Percentiles rank a stretch among this genome's conserved stretches.
Conservation (phyloP, 306 rosid genomes). For the Cucumis hystrix region DNA sequence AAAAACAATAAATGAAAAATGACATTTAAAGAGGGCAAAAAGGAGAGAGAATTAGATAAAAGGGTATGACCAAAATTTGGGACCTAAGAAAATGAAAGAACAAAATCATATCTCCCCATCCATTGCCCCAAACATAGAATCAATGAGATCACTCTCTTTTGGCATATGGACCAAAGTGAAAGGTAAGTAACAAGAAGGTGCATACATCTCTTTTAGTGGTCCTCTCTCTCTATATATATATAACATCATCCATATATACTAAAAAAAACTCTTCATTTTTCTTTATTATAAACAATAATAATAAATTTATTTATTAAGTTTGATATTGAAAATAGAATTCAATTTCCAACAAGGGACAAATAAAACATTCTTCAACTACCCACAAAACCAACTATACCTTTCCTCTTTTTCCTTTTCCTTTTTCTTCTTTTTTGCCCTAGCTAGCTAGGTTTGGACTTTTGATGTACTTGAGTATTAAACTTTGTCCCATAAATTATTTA, state of each 20-base stretch:
- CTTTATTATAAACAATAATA: not conserved
- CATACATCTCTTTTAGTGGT: not conserved
- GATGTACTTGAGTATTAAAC: not conserved
- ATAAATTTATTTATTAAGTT: not conserved
- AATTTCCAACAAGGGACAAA: constrained; percentile 1
- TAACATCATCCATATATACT: not conserved
- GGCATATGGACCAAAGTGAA: constrained; percentile 18
- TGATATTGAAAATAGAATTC: not conserved
- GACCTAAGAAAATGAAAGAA: constrained; percentile 45
- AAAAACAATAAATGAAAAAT: not conserved
- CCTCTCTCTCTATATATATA: not conserved
- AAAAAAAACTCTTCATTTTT: not conserved
- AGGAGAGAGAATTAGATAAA: not conserved
- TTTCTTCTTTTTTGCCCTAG: not conserved
- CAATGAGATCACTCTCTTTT: constrained; percentile 43
- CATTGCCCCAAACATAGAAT: constrained; percentile 39
- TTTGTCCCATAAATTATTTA: not conserved
- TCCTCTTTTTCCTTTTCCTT: not conserved
- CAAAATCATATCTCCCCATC: constrained; percentile 37
- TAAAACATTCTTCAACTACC: not conserved
- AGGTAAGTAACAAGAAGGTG: constrained; percentile 6
- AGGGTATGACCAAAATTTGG: constrained; percentile 7
- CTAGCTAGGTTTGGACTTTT: not conserved
- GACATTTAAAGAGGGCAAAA: not conserved
- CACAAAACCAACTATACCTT: not conserved